Evolutionary conservation across 176 grass and related monocot species (phyloP), one percentile per base, ranked within the genome.

Genomic region (Oryza meridionalis): DNA sequence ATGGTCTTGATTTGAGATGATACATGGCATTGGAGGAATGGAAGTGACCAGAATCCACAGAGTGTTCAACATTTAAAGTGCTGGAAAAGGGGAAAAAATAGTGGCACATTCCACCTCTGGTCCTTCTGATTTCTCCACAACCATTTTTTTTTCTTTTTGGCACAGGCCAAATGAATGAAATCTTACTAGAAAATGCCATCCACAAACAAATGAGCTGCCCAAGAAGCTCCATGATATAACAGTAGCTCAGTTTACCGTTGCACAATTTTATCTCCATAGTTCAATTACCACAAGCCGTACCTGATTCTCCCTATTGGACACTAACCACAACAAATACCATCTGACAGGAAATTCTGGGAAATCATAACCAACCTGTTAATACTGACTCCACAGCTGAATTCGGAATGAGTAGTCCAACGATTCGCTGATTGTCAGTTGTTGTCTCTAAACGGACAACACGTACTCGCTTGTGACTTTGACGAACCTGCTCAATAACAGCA

Each of bases 371-470:
- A 93, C 97, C 97, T 99, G 88, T 81, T 86, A 96, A 84, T 82
- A 96, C 97, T 32, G 91, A 84, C 67, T 99, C 93, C 81, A 99
- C 91, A 67, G 97, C 96, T 77, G 73, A 92, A 89, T 94, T 99
- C 37, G 93, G 93, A 85, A 99, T 91, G 67, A 94, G 84, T 63
- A 99, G 81, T 5, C 97, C 97, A 62, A 99, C 91, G 1, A 96
- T 86, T 8, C 90, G 83, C 76, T 90, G 83, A 70, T 65, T 87
- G 40, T 96, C 90, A 51, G 81, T 92, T 11, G 90, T 96, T 17
- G 97, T 96, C 61, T 82, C 96, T 77, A 99, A 73, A 84, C 91
- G 93, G 26, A 99, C 91, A 26, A 99, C 93, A 51, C 93, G 89
- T 68, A 92, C 85, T 85, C 91, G 88, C 70, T 79, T 96, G 84